A percentile compares a stretch with the other conserved stretches of the same genome.
Conservation (phyloP, 148 eudicot species). For the Rhododendron molle region DNA sequence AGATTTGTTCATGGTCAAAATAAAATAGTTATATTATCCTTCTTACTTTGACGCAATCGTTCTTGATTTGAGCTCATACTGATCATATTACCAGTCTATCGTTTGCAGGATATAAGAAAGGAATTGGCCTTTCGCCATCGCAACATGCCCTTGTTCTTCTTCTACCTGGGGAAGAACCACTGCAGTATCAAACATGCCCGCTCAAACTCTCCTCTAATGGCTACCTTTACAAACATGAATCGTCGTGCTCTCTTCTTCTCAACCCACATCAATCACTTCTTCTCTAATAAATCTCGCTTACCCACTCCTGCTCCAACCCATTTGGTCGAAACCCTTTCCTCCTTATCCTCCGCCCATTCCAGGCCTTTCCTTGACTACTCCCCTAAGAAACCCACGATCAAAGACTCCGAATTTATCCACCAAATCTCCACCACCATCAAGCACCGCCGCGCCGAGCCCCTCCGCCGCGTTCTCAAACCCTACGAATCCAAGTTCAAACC, state of each 20-base stretch:
- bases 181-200: background rate
- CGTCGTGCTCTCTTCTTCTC: background rate
- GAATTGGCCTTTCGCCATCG: no score
- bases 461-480: slow-evolving; percentile 51
- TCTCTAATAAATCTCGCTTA: background rate
- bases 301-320: background rate
- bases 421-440: slow-evolving; percentile 55
- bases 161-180: background rate
- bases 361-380: slow-evolving; percentile 81
- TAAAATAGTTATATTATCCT: no score
- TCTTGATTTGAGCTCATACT: no score
- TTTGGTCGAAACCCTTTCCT: slow-evolving; percentile 22
- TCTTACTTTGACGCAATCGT: no score
- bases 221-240: background rate
- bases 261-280: background rate
- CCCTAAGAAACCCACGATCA: slow-evolving; percentile 54
- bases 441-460: slow-evolving; percentile 56
- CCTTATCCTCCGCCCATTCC: slow-evolving; percentile 30
- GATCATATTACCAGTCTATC: no score
- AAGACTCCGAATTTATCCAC: slow-evolving; percentile 72
- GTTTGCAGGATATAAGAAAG: no score
- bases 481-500: slow-evolving; percentile 56
- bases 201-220: background rate
- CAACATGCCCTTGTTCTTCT: background rate
- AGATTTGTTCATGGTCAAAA: no score